Conservation (phyloP, 2,329 filamentous ascomycete species). For the Thielaviopsis populi region DNA sequence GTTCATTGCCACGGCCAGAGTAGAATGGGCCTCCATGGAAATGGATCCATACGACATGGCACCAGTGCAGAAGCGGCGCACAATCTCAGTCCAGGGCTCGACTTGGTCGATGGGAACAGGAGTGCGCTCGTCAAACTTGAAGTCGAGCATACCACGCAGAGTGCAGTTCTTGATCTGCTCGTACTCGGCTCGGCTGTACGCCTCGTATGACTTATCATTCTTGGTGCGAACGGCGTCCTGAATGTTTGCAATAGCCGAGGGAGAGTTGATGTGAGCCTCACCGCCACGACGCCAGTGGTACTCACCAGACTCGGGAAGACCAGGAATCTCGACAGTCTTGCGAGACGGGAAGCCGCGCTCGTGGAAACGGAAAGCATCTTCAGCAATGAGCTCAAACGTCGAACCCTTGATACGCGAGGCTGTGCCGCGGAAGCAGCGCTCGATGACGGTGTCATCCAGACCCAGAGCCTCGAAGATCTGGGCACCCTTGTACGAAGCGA, state of each 20-base stretch:
- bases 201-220: constrained; percentile 97
- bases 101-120: constrained; percentile 92
- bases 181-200: constrained; percentile 83
- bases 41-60: constrained; percentile 99
- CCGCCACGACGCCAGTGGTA: constrained; percentile 98
- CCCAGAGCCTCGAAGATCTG: constrained; percentile 96
- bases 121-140: constrained; percentile 76
- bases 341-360: constrained; percentile 82
- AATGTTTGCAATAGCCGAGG: constrained; percentile 86
- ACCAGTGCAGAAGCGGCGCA: constrained; percentile 88
- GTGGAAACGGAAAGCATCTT: constrained; percentile 89
- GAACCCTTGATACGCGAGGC: constrained; percentile 88
- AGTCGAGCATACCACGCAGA: constrained; percentile 83
- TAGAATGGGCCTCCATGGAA: constrained; percentile 96
- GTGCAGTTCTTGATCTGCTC: constrained; percentile 96
- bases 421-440: constrained; percentile 88
- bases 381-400: constrained; percentile 83
- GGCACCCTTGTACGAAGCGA: constrained; percentile 92
- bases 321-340: constrained; percentile 59
- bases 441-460: constrained; percentile 80
- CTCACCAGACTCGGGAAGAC: constrained; percentile 81
- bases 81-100: constrained; percentile 95
- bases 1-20: constrained; percentile 92
- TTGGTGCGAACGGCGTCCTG: constrained; percentile 92
- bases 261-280: constrained; percentile 89